Evolutionary conservation across 768 basidiomycete genomes (phyloP).

Genomic region (Holtermannia corniformis): DNA sequence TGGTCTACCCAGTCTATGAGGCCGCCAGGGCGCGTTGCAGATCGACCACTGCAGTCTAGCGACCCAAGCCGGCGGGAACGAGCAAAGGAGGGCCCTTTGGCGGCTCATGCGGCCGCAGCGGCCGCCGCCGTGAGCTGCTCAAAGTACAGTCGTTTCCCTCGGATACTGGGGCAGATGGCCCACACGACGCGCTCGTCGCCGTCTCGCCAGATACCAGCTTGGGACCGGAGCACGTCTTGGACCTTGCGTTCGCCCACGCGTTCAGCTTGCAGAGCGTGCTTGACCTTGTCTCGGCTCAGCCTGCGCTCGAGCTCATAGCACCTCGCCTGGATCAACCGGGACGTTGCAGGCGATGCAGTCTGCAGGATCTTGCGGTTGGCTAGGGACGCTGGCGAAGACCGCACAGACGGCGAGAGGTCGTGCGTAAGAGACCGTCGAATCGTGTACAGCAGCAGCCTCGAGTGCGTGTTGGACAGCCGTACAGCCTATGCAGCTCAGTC

Average conservation of each 20-base stretch:
- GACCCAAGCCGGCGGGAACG: not conserved
- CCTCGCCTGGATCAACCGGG: not conserved
- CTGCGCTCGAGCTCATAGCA: not conserved
- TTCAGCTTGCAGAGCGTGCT: not conserved
- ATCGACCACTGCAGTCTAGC: not conserved
- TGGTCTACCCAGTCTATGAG: too few relatives aligned
- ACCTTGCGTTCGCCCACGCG: not conserved
- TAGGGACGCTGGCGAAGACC: too few relatives aligned
- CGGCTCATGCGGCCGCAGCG: not conserved
- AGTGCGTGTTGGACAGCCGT: conserved; percentile 5
- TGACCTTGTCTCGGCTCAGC: not conserved
- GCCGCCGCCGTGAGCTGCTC: not conserved
- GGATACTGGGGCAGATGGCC: conserved; percentile 9
- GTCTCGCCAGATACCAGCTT: not conserved
- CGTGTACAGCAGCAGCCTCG: conserved; percentile 1
- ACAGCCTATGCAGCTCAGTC: conserved; percentile 1
- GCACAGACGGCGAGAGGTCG: too few relatives aligned
- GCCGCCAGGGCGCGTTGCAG: too few relatives aligned
- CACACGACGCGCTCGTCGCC: conserved; percentile 1
- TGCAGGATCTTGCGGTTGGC: too few relatives aligned
- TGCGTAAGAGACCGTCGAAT: not conserved
- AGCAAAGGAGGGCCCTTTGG: not conserved
- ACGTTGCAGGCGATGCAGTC: too few relatives aligned
- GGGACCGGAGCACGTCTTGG: not conserved
- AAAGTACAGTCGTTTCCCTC: conserved; percentile 1